Percentiles rank a stretch among this genome's conserved stretches.
phyloP scores from a whole-genome alignment of 2,329 filamentous ascomycete species.

The Pseudodiploospora longispora region DNA sequence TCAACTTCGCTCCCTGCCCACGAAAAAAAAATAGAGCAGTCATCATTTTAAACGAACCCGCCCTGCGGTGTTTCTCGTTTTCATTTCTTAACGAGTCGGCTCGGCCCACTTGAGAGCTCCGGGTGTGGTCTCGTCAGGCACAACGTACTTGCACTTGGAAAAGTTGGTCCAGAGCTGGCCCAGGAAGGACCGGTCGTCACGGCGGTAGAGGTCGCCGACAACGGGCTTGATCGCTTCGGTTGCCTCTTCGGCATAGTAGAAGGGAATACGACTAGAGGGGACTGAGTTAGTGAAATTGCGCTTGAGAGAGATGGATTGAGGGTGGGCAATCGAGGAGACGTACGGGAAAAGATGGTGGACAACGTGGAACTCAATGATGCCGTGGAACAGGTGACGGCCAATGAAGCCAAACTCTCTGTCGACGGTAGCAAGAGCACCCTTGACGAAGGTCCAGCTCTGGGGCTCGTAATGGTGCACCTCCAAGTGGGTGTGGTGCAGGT shows the following conservation, averaged over 20 bases:
- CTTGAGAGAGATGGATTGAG: no score
- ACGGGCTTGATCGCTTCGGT: slow-evolving; percentile 6
- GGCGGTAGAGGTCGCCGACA: slow-evolving; percentile 6
- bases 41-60: slow-evolving; percentile 5
- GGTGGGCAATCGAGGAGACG: no score
- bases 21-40: no score
- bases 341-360: slow-evolving; percentile 48
- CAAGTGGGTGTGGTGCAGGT: slow-evolving; percentile 51
- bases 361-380: slow-evolving; percentile 52
- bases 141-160: slow-evolving; percentile 7
- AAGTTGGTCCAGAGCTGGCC: slow-evolving; percentile 6
- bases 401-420: slow-evolving; percentile 57
- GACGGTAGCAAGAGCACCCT: slow-evolving; percentile 52
- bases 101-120: slow-evolving; percentile 6
- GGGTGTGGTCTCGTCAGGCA: neutral
- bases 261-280: slow-evolving; percentile 3
- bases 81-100: no score
- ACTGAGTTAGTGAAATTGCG: slow-evolving; percentile 3
- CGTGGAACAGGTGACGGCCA: slow-evolving; percentile 54
- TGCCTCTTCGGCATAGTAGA: slow-evolving; percentile 6
- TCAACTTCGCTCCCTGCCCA: no score
- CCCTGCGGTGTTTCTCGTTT: no score
- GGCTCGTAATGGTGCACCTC: slow-evolving; percentile 40
- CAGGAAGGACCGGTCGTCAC: slow-evolving; percentile 1
- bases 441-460: slow-evolving; percentile 51